phyloP scores from a whole-genome alignment of 139 green algal species.

The Tetradesmus obliquus region DNA sequence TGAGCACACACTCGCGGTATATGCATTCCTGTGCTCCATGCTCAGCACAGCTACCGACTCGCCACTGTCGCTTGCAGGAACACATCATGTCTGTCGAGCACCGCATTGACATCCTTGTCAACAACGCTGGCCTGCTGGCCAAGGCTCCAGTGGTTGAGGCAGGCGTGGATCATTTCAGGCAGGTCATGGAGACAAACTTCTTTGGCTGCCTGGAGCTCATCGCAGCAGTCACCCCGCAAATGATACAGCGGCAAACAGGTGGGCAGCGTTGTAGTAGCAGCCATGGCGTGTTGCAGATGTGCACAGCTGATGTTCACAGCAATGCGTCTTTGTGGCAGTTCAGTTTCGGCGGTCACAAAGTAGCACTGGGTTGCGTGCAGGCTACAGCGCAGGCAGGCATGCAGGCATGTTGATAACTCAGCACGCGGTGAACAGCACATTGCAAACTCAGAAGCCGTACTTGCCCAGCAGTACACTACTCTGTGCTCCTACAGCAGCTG shows the following conservation, averaged over 20 bases:
- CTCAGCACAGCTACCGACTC: background rate
- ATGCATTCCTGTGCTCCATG: background rate
- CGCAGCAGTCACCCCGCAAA: slow-evolving; percentile 12
- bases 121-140: slow-evolving; percentile 35
- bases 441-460: no score
- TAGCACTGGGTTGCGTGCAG: no score
- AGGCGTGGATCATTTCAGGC: background rate
- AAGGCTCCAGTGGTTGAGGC: slow-evolving; percentile 18
- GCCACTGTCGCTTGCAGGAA: background rate
- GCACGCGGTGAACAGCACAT: no score
- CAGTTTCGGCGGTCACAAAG: no score
- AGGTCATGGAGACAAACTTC: slow-evolving; percentile 31
- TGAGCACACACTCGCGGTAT: background rate
- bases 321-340: no score
- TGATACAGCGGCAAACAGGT: slow-evolving; percentile 5
- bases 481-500: no score
- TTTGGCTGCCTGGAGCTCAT: slow-evolving; percentile 25
- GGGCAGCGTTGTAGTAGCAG: no score
- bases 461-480: no score
- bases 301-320: no score
- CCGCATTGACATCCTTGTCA: slow-evolving; percentile 15
- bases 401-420: no score
- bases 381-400: no score
- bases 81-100: background rate
- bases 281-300: no score